Evolutionary conservation across 1,139 yeast species (phyloP).

Genomic region (Hyphopichia khmerensis): DNA sequence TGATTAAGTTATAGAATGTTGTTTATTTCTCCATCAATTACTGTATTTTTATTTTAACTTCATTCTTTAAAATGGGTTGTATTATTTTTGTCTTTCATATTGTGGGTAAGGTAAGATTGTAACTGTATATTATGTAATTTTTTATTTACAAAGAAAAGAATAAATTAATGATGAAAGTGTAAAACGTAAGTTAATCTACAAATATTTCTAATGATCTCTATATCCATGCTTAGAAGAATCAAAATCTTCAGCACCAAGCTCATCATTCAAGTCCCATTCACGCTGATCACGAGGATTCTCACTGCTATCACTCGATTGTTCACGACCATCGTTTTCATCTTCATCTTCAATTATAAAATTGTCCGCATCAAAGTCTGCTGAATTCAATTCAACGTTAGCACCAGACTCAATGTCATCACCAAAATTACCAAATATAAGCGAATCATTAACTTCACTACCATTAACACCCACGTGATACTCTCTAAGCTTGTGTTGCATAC

Average conservation of each 20-base stretch:
- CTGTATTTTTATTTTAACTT: not conserved
- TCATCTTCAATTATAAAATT: conserved; percentile 38
- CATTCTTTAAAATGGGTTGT: not conserved
- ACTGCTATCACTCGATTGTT: not conserved
- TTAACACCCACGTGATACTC: conserved; percentile 22
- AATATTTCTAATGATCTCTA: conserved; percentile 3
- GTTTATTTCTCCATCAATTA: not conserved
- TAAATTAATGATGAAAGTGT: not conserved
- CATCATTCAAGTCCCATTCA: conserved; percentile 4
- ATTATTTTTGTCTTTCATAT: not conserved
- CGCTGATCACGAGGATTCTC: not conserved
- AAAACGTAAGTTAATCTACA: not conserved
- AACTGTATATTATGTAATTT: conserved; percentile 1
- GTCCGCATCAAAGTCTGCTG: conserved; percentile 36
- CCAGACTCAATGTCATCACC: conserved; percentile 32
- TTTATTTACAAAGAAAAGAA: not conserved
- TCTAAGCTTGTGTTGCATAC: conserved; percentile 48
- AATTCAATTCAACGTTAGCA: conserved; percentile 31
- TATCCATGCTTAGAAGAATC: not conserved
- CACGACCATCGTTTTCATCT: conserved; percentile 21
- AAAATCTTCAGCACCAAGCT: conserved; percentile 4
- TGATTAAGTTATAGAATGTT: too few relatives aligned
- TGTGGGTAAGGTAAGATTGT: not conserved
- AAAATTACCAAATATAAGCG: conserved; percentile 42
- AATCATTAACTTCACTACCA: conserved; percentile 21